phyloP scores from a whole-genome alignment of 31 red algal genomes.

The Porphyra umbilicalis region DNA sequence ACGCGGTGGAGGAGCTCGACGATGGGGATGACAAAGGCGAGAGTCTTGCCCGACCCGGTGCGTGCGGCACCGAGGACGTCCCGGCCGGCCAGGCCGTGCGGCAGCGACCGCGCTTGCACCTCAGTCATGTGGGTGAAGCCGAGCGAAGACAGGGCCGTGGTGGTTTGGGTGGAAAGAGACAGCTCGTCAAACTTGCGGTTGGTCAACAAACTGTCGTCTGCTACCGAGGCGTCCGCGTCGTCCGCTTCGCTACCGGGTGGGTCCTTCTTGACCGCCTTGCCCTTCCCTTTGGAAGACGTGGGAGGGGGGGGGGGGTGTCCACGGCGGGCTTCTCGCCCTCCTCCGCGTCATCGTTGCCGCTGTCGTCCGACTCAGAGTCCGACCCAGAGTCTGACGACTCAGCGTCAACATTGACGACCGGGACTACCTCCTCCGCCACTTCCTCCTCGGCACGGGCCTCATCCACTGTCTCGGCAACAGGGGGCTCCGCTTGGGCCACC shows the following conservation, averaged over 20 bases:
- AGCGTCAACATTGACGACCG: not conserved
- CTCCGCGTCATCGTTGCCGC: not conserved
- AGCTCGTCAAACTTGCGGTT: constrained; percentile 78
- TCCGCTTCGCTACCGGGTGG: constrained; percentile 17
- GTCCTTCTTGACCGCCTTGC: not conserved
- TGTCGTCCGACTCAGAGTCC: not conserved
- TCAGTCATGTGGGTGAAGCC: constrained; percentile 94
- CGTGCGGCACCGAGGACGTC: constrained; percentile 94
- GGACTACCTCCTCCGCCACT: not conserved
- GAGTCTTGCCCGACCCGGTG: constrained; percentile 97
- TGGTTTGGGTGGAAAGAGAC: constrained; percentile 63
- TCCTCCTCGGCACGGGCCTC: not conserved
- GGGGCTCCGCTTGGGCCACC: not conserved
- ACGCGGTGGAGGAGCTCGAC: constrained; percentile 87
- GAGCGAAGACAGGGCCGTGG: constrained; percentile 68
- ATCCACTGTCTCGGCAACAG: not conserved
- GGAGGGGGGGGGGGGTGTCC: not conserved
- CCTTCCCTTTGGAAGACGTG: not conserved
- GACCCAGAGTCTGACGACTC: not conserved
- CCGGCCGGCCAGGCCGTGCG: constrained; percentile 87
- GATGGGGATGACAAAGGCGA: constrained; percentile 96
- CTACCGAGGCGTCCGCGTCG: constrained; percentile 31
- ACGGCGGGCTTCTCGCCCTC: not conserved
- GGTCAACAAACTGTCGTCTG: constrained; percentile 74
- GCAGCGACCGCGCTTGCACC: constrained; percentile 90